Percentiles rank a stretch among this genome's conserved stretches.
Evolutionary conservation across 805 yeast genomes (phyloP).

Genomic region (Wickerhamiella hasegawae): DNA sequence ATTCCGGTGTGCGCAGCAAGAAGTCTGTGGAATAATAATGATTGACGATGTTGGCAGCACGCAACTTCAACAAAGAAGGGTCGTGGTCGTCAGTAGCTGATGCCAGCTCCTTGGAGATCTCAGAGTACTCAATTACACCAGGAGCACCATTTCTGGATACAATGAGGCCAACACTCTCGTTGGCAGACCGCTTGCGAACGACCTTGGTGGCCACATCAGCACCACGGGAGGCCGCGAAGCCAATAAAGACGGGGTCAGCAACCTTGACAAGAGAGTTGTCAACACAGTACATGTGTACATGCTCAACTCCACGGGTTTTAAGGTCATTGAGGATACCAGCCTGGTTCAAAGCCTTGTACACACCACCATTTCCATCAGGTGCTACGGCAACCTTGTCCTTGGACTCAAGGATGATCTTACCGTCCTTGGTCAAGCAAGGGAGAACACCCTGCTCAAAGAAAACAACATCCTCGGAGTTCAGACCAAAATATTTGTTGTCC

Average conservation of each 20-base stretch:
- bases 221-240: conserved; percentile 54
- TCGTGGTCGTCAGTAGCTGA: conserved; percentile 39
- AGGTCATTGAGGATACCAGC: conserved; percentile 58
- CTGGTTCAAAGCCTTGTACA: conserved; percentile 64
- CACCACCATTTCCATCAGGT: conserved; percentile 98
- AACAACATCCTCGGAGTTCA: conserved; percentile 38
- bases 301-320: conserved; percentile 51
- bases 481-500: conserved; percentile 54
- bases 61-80: conserved; percentile 42
- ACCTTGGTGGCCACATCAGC: conserved; percentile 82
- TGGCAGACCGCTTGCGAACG: conserved; percentile 79
- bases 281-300: conserved; percentile 92
- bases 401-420: conserved; percentile 53
- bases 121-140: conserved; percentile 90
- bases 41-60: conserved; percentile 96
- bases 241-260: conserved; percentile 83
- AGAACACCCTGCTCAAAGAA: conserved; percentile 92
- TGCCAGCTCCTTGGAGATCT: conserved; percentile 61
- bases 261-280: conserved; percentile 84
- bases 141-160: conserved; percentile 48
- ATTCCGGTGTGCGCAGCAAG: conserved; percentile 40
- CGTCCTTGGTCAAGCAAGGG: conserved; percentile 69
- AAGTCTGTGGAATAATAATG: conserved; percentile 85
- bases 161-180: conserved; percentile 83
- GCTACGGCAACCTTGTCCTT: conserved; percentile 50